Evolutionary conservation across 1,139 yeast species (phyloP).

Genomic region (Magnusiomyces clavatus): DNA sequence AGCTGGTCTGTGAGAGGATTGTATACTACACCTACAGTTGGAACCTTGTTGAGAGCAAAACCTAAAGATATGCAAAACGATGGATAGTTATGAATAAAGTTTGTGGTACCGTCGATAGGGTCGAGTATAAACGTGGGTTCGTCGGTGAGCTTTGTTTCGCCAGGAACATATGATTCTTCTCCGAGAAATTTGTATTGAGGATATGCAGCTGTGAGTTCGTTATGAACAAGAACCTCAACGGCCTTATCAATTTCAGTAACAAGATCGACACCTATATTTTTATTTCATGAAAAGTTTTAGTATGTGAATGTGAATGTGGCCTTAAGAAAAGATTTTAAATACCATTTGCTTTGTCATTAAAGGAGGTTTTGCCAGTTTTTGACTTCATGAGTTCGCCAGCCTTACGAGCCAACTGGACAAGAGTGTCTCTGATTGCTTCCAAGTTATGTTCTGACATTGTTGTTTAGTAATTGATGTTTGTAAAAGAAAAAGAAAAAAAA

Average conservation of each 20-base stretch:
- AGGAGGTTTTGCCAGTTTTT: conserved; percentile 41
- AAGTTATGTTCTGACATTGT: conserved; percentile 15
- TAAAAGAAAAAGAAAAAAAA: neutral
- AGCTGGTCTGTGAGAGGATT: conserved; percentile 46
- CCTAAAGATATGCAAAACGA: conserved; percentile 54
- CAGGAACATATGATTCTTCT: conserved; percentile 47
- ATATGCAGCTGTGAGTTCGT: conserved; percentile 31
- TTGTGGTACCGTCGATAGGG: conserved; percentile 57
- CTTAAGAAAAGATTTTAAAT: conserved; percentile 3
- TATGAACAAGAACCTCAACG: conserved; percentile 43
- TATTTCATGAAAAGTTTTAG: neutral
- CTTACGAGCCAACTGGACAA: conserved; percentile 44
- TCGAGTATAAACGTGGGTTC: conserved; percentile 55
- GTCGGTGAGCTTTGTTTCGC: conserved; percentile 39
- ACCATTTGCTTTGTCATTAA: conserved; percentile 46
- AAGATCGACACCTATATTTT: conserved; percentile 40
- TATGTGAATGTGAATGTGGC: neutral
- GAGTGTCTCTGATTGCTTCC: conserved; percentile 35
- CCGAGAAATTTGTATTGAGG: conserved; percentile 49
- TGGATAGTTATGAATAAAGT: conserved; percentile 53
- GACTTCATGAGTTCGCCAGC: conserved; percentile 44
- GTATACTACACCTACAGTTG: conserved; percentile 52
- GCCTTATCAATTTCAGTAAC: conserved; percentile 52
- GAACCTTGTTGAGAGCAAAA: conserved; percentile 40
- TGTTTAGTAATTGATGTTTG: neutral